A percentile compares a stretch with the other conserved stretches of the same genome.
Evolutionary conservation across 208 protist genomes (phyloP).

Genomic region (Balamuthia mandrillaris): DNA sequence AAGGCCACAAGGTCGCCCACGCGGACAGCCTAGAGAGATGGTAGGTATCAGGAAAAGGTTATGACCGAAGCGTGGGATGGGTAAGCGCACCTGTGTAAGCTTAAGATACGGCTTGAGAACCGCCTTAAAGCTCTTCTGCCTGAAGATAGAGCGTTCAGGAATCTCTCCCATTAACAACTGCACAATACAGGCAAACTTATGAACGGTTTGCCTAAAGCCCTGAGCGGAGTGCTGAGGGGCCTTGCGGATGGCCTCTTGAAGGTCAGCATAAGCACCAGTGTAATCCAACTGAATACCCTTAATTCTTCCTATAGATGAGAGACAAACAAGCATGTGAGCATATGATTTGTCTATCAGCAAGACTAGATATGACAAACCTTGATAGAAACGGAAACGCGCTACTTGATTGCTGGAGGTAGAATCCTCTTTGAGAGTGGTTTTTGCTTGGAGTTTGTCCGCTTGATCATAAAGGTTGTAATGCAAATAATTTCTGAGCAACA

Average conservation of each 20-base stretch:
- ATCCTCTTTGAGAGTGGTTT: slow-evolving; percentile 59
- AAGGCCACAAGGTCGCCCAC: slow-evolving; percentile 91
- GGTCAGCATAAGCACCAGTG: slow-evolving; percentile 83
- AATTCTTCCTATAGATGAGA: slow-evolving; percentile 74
- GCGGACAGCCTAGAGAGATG: background rate
- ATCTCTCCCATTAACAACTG: slow-evolving; percentile 95
- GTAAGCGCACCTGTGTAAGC: slow-evolving; percentile 81
- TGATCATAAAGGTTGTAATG: slow-evolving; percentile 75
- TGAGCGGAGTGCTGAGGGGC: slow-evolving; percentile 84
- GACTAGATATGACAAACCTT: slow-evolving; percentile 67
- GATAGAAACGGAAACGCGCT: slow-evolving; percentile 91
- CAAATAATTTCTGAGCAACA: slow-evolving; percentile 77
- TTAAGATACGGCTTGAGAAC: slow-evolving; percentile 87
- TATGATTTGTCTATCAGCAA: no score
- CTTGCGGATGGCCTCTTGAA: slow-evolving; percentile 92
- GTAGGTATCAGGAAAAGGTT: background rate
- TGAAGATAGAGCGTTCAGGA: slow-evolving; percentile 82
- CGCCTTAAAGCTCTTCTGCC: slow-evolving; percentile 75
- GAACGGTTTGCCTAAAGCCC: slow-evolving; percentile 80
- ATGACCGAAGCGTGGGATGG: background rate
- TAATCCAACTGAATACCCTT: slow-evolving; percentile 94
- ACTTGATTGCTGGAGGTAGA: slow-evolving; percentile 73
- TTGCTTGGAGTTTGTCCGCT: slow-evolving; percentile 74
- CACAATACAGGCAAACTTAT: slow-evolving; percentile 92
- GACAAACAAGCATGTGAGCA: background rate